Evolutionary conservation across 345 rosid genomes (phyloP).

Genomic region (Eucalyptus urophylla): DNA sequence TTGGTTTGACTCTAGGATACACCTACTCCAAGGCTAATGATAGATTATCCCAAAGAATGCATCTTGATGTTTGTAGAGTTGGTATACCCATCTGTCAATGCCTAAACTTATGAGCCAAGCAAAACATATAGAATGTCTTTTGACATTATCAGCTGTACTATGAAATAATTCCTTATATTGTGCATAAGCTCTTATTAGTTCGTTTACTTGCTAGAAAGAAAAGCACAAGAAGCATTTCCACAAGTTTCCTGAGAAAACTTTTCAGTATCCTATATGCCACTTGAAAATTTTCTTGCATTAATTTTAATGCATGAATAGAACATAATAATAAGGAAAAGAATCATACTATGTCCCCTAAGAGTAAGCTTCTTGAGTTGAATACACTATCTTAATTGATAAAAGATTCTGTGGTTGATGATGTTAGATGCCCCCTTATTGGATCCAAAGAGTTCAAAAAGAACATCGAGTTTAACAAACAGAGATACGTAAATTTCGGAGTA

Average conservation of each 20-base stretch:
- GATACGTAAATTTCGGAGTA: not conserved
- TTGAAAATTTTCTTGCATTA: not conserved
- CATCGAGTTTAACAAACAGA: not conserved
- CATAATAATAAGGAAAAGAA: not conserved
- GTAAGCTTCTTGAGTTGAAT: not conserved
- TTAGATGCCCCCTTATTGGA: not conserved
- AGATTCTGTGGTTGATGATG: not conserved
- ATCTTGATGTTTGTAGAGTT: not conserved
- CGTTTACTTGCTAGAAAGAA: not conserved
- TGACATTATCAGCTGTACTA: not conserved
- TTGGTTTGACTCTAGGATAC: not conserved
- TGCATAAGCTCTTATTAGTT: not conserved
- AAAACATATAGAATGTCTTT: not conserved
- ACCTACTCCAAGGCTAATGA: not conserved
- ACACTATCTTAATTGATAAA: not conserved
- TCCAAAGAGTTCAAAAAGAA: accelerated
- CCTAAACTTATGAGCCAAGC: not conserved
- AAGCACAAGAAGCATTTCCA: not conserved
- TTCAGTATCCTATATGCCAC: not conserved
- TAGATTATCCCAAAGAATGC: not conserved
- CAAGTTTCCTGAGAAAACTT: not conserved
- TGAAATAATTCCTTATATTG: not conserved
- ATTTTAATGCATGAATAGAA: not conserved
- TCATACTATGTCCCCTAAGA: not conserved
- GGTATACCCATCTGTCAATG: not conserved